Base-by-base conservation (phyloP, 352 stramenopile genomes). In the Saprolegnia parasitica region DNA sequence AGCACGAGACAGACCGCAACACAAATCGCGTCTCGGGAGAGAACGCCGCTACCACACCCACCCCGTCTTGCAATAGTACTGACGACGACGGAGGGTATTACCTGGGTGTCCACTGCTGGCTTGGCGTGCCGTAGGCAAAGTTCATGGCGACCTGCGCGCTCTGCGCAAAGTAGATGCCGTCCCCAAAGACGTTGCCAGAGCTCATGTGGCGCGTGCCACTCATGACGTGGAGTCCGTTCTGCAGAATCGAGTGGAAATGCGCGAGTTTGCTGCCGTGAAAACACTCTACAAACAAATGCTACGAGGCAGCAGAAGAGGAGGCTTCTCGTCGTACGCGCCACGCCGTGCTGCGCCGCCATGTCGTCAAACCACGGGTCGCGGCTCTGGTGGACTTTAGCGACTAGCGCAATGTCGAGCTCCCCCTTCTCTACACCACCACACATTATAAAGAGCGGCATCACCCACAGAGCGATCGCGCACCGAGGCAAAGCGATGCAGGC, bases 91-190 rank as follows among this genome's bases (percentile, higher is more conserved):
- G n/a, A n/a, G n/a, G n/a, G n/a, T n/a, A n/a, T n/a, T 55, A 70
- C 63, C 63, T 70, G 5, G 5, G 23, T 20, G 49, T 5, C 63
- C 63, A 70, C 23, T 56, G 63, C 26, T 3, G 63, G 23, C 23
- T 46, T 15, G 63, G n/a, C n/a, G 63, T 21, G 11, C 39, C 11
- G 0, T 8, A 61, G 21, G 63, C 63, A 46, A 70, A 70, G n/a
- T 70, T 57, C 11, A 50, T 24, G 10, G 63, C 45, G 18, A 70
- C 63, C 40, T 57, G 49, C 16, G 54, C 13, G 35, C 63, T 60
- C n/a, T 70, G 39, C 0, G 63, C 63, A 70, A 70, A 70, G 35
- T 70, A 70, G 29, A 70, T 70, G 37, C 63, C 63, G 50, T 70
- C 63, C 8, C 63, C 63, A 60, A 70, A 70, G 4, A 70, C 26